phyloP scores from a whole-genome alignment of 306 rosid species.

The Macrotyloma uniflorum region DNA sequence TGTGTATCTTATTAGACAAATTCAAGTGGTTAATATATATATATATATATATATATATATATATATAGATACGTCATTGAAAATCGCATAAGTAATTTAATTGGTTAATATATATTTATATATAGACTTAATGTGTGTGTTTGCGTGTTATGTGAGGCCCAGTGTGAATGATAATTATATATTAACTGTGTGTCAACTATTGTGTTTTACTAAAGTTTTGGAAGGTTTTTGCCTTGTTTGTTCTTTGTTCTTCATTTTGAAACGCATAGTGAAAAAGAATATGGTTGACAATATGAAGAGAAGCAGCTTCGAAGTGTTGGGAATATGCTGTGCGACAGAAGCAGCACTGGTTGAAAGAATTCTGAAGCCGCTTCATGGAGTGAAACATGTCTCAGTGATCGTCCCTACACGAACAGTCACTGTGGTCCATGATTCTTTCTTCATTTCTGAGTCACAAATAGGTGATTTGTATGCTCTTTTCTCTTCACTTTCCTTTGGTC shows the following conservation, averaged over 20 bases:
- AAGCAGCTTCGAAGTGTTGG: conserved; percentile 86
- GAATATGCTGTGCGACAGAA: conserved; percentile 84
- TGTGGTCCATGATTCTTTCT: conserved; percentile 65
- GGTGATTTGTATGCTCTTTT: conserved; percentile 45
- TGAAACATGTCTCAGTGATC: conserved; percentile 61
- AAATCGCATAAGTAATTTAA: too few relatives aligned
- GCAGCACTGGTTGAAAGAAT: conserved; percentile 69
- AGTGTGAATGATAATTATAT: too few relatives aligned
- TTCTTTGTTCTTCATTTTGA: background rate
- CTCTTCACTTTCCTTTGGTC: background rate
- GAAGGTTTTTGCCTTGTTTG: background rate
- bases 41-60: too few relatives aligned
- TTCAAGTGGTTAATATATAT: too few relatives aligned
- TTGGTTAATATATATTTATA: too few relatives aligned
- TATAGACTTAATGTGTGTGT: too few relatives aligned
- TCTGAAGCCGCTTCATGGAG: conserved; percentile 69
- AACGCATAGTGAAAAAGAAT: background rate
- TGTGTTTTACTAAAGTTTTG: background rate
- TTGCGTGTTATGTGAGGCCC: too few relatives aligned
- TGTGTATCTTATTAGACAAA: too few relatives aligned
- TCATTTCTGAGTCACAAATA: conserved; percentile 75
- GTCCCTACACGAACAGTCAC: conserved; percentile 72
- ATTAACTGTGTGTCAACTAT: background rate
- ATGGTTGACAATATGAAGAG: conserved; percentile 51
- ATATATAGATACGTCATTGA: too few relatives aligned